phyloP scores from a whole-genome alignment of 768 basidiomycete genomes.

The Glaciozyma antarctica region DNA sequence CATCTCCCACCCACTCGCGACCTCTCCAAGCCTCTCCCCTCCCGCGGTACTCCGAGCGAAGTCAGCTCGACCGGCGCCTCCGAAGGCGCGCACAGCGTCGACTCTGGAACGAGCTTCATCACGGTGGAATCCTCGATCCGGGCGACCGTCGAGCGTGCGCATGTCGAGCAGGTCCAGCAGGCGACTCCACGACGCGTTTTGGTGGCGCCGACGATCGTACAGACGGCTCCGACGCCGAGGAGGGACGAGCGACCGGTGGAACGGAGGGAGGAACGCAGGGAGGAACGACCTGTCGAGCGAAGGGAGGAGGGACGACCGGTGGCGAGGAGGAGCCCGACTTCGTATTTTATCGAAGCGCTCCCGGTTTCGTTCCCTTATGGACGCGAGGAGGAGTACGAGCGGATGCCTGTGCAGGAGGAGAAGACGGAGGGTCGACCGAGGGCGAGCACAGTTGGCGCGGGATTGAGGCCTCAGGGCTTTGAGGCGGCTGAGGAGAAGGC shows the following conservation, averaged over 20 bases:
- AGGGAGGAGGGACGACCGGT: neutral
- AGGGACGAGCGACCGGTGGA: neutral
- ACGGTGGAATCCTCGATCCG: neutral
- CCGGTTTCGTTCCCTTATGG: neutral
- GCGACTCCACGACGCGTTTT: too few species aligned
- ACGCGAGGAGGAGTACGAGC: neutral
- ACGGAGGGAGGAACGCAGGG: neutral
- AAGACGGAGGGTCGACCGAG: slow-evolving; percentile 1
- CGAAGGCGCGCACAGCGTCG: too few species aligned
- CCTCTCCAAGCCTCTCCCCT: neutral
- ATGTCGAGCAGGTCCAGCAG: too few species aligned
- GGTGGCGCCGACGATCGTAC: slow-evolving; percentile 5
- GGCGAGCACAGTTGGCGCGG: slow-evolving; percentile 11
- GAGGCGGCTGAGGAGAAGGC: slow-evolving; percentile 30
- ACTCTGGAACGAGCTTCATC: neutral
- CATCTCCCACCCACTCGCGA: neutral
- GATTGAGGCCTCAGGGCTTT: neutral
- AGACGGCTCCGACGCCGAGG: slow-evolving; percentile 9
- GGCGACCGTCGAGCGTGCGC: too few species aligned
- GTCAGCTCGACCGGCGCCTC: too few species aligned
- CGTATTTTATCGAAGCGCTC: neutral
- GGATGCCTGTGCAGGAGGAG: slow-evolving; percentile 3
- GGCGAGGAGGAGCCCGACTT: neutral
- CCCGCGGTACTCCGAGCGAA: neutral
- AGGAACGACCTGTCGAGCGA: too few species aligned